A percentile compares a stretch with the other conserved stretches of the same genome.
Evolutionary conservation across 805 yeast genomes (phyloP).

Genomic region (Hanseniaspora hatyaiensis): DNA sequence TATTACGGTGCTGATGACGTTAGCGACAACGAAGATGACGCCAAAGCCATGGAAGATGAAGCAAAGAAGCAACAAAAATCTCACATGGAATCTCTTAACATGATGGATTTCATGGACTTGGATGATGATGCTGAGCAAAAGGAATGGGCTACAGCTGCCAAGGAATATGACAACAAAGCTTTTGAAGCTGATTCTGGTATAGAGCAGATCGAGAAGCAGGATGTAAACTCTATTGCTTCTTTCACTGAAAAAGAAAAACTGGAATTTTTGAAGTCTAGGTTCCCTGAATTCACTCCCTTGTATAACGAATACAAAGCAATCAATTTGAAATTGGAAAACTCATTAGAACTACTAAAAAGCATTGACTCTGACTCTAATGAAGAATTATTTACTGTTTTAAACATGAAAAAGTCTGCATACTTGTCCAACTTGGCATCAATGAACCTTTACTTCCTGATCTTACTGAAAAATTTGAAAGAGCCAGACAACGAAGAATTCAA

Average conservation of each 20-base stretch:
- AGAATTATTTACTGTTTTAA: slow-evolving; percentile 23
- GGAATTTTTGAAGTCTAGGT: slow-evolving; percentile 45
- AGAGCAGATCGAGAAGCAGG: slow-evolving; percentile 27
- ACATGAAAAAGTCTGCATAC: slow-evolving; percentile 56
- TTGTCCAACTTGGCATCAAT: slow-evolving; percentile 69
- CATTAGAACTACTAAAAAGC: slow-evolving; percentile 25
- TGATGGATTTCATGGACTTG: slow-evolving; percentile 57
- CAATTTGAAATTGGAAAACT: slow-evolving; percentile 33
- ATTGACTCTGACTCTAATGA: not conserved
- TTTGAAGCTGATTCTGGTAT: slow-evolving; percentile 23
- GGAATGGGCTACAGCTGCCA: slow-evolving; percentile 62
- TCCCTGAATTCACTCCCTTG: slow-evolving; percentile 78
- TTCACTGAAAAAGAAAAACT: slow-evolving; percentile 45
- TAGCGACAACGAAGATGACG: slow-evolving; percentile 52
- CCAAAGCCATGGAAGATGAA: slow-evolving; percentile 71
- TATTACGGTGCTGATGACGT: slow-evolving; percentile 45
- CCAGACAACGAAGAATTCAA: slow-evolving; percentile 40
- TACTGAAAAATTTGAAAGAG: slow-evolving; percentile 43
- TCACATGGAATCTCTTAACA: slow-evolving; percentile 61
- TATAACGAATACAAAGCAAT: slow-evolving; percentile 45
- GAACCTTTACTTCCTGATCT: slow-evolving; percentile 64
- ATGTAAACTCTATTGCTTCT: slow-evolving; percentile 35
- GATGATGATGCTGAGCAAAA: slow-evolving; percentile 53
- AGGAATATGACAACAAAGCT: slow-evolving; percentile 36
- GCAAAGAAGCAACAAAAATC: slow-evolving; percentile 76